These are phyloP conservation scores for Ophiostoma sp. DNA, from an alignment of 2,329 filamentous ascomycete species.

Conservation along the genomic window DNA sequence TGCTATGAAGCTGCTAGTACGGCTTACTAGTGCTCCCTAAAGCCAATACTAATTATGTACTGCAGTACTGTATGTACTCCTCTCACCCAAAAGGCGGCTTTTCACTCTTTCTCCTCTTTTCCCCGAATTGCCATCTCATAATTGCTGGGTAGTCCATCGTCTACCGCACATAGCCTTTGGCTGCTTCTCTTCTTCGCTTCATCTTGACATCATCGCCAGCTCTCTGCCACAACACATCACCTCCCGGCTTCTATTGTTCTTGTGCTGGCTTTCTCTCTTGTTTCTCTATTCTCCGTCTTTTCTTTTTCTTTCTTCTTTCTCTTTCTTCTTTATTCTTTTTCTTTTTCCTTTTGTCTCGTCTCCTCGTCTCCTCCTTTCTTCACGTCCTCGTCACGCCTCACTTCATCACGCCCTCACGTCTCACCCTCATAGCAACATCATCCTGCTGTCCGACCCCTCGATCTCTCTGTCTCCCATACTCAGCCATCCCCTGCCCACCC, in stretches of 20 bases:
- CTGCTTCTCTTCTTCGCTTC: neutral
- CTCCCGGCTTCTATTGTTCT: neutral
- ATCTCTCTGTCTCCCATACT: neutral
- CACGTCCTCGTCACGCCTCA: neutral
- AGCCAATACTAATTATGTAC: too few species aligned
- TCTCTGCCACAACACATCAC: neutral
- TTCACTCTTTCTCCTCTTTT: neutral
- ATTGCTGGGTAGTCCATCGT: neutral
- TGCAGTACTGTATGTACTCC: neutral
- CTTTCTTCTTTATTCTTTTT: neutral
- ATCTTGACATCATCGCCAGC: conserved; percentile 1
- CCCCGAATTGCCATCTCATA: conserved; percentile 9
- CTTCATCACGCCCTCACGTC: neutral
- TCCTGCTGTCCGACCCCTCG: neutral
- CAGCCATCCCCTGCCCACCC: conserved; percentile 1
- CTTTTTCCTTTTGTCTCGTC: neutral
- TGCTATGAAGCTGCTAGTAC: neutral
- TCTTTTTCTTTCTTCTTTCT: neutral
- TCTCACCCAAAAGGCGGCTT: neutral
- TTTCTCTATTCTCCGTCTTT: neutral
- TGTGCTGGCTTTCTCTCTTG: neutral
- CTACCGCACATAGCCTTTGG: neutral
- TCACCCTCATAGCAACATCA: neutral
- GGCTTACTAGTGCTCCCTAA: neutral
- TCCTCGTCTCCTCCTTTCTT: neutral